These are phyloP conservation scores for Tuber umbilicatum DNA, from an alignment of 495 filamentous ascomycete species.

Conservation along the genomic window DNA sequence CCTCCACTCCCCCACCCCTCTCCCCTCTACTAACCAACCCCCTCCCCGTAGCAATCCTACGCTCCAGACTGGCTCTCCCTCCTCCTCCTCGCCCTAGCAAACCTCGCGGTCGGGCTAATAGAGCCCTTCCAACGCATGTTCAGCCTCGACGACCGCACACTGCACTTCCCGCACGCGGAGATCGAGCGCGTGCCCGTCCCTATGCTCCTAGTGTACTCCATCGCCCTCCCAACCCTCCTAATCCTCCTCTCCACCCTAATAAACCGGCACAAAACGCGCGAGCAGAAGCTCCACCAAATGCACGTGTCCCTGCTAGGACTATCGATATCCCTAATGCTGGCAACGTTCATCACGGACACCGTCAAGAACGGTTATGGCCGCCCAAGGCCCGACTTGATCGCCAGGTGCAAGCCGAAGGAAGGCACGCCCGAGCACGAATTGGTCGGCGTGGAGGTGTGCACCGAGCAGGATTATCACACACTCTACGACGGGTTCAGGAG, in stretches of 20 bases:
- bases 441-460: slow-evolving; percentile 72
- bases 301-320: slow-evolving; percentile 82
- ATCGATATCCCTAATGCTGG: slow-evolving; percentile 66
- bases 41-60: slow-evolving; percentile 59
- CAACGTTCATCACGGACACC: slow-evolving; percentile 77
- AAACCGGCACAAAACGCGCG: slow-evolving; percentile 45
- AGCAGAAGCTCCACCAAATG: slow-evolving; percentile 57
- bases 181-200: slow-evolving; percentile 74
- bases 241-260: slow-evolving; percentile 57
- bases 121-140: slow-evolving; percentile 87
- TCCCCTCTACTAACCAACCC: background rate
- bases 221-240: slow-evolving; percentile 59
- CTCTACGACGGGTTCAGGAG: slow-evolving; percentile 90
- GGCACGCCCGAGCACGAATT: slow-evolving; percentile 60
- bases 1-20: background rate
- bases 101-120: slow-evolving; percentile 49
- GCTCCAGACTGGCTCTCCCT: slow-evolving; percentile 81
- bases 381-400: slow-evolving; percentile 82
- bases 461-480: slow-evolving; percentile 64
- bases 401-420: slow-evolving; percentile 68
- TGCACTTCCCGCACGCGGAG: slow-evolving; percentile 79
- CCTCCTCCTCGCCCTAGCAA: slow-evolving; percentile 49
- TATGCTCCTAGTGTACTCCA: slow-evolving; percentile 70
- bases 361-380: slow-evolving; percentile 89
- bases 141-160: slow-evolving; percentile 67